Evolutionary conservation across 2,329 filamentous ascomycete species (phyloP).

Genomic region (Colletotrichum sojae): DNA sequence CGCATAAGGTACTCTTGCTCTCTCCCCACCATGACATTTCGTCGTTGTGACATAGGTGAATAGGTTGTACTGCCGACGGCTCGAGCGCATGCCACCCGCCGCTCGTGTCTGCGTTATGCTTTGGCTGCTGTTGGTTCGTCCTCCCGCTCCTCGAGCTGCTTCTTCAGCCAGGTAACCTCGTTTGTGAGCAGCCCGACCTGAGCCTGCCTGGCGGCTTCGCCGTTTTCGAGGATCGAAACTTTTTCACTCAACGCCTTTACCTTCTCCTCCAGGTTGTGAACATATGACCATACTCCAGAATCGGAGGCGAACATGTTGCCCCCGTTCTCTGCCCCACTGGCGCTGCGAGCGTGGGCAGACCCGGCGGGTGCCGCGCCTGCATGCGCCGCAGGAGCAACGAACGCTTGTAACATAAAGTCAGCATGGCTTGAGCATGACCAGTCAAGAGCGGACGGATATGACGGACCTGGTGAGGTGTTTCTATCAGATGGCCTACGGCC

Average conservation of each 20-base stretch:
- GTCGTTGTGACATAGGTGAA: slow-evolving; percentile 42
- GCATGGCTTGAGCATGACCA: background rate
- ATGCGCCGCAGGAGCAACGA: slow-evolving; percentile 43
- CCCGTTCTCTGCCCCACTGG: slow-evolving; percentile 71
- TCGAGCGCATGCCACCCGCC: slow-evolving; percentile 8
- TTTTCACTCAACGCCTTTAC: slow-evolving; percentile 62
- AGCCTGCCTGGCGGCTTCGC: slow-evolving; percentile 54
- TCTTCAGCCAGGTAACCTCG: slow-evolving; percentile 52
- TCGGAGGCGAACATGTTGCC: slow-evolving; percentile 77
- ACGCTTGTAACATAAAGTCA: slow-evolving; percentile 17
- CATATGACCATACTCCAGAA: slow-evolving; percentile 79
- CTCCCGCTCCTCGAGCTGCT: slow-evolving; percentile 47
- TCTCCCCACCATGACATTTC: slow-evolving; percentile 29
- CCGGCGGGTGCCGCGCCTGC: slow-evolving; percentile 39
- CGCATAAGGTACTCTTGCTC: slow-evolving; percentile 25
- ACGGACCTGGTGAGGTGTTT: slow-evolving; percentile 61
- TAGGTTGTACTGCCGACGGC: slow-evolving; percentile 27
- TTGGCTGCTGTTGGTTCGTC: slow-evolving; percentile 29
- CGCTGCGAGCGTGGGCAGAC: slow-evolving; percentile 51
- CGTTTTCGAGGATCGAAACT: slow-evolving; percentile 55
- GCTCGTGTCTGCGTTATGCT: slow-evolving; percentile 30
- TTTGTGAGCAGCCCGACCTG: slow-evolving; percentile 53
- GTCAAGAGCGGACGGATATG: no score
- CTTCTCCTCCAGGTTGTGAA: slow-evolving; percentile 77
- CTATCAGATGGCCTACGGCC: slow-evolving; percentile 70